A percentile compares a stretch with the other conserved stretches of the same genome.
phyloP scores from a whole-genome alignment of 2,329 filamentous ascomycete species.

The Pseudopyrenochaeta lycopersici region DNA sequence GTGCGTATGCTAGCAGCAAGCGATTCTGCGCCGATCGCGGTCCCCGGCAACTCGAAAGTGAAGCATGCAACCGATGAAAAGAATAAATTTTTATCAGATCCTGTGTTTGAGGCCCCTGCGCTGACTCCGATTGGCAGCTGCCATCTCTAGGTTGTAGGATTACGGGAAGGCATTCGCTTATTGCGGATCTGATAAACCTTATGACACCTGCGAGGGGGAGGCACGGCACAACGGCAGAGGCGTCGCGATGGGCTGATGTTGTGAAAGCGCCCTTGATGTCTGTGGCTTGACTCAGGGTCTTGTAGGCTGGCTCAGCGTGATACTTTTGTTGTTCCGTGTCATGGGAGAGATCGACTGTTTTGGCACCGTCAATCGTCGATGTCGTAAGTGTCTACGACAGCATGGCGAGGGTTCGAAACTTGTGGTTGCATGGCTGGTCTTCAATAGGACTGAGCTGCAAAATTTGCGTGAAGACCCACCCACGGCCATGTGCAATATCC shows the following conservation, averaged over 20 bases:
- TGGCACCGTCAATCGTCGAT: not conserved
- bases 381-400: too few relatives aligned
- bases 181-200: constrained; percentile 35
- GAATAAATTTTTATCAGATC: not conserved
- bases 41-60: not conserved
- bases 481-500: not conserved
- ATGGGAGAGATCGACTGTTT: not conserved
- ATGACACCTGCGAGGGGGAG: constrained; percentile 18
- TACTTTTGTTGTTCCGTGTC: not conserved
- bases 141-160: not conserved
- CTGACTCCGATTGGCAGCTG: not conserved
- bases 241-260: not conserved
- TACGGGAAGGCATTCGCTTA: constrained; percentile 24
- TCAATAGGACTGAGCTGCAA: too few relatives aligned
- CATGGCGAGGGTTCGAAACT: too few relatives aligned
- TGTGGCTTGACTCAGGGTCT: constrained; percentile 2
- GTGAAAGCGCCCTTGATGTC: not conserved
- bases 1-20: constrained; percentile 4
- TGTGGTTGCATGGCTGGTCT: too few relatives aligned
- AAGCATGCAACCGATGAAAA: not conserved
- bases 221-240: constrained; percentile 7
- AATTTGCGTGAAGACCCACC: too few relatives aligned
- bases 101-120: not conserved
- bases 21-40: constrained; percentile 16
- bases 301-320: not conserved